Conservation (phyloP, 1,284 basidiomycete genomes). For the Polyporus tsugae region DNA sequence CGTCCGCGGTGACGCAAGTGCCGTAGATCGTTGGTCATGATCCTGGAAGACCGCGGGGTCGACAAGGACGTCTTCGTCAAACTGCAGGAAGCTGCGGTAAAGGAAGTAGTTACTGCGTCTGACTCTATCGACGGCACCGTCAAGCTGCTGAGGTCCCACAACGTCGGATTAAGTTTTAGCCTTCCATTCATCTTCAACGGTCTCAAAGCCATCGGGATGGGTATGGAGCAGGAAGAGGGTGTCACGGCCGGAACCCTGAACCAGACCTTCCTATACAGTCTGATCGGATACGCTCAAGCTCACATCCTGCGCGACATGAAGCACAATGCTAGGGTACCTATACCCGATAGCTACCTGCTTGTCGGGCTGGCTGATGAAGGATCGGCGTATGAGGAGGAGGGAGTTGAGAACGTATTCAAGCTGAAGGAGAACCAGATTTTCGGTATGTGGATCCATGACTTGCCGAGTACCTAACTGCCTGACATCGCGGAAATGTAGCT, state of each 20-base stretch:
- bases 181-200: constrained; percentile 58
- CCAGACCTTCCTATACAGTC: constrained; percentile 64
- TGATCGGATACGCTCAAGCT: constrained; percentile 62
- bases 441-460: constrained; percentile 48
- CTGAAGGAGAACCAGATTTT: constrained; percentile 65
- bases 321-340: constrained; percentile 72
- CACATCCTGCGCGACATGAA: constrained; percentile 76
- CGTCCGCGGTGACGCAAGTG: neutral
- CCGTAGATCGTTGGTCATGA: constrained; percentile 69
- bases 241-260: constrained; percentile 49
- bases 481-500: constrained; percentile 42
- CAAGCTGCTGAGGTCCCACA: constrained; percentile 55
- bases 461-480: neutral
- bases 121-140: constrained; percentile 57
- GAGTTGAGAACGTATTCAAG: constrained; percentile 59
- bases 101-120: constrained; percentile 61
- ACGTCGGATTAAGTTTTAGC: constrained; percentile 60
- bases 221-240: constrained; percentile 46
- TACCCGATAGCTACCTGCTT: constrained; percentile 71
- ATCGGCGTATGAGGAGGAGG: constrained; percentile 59
- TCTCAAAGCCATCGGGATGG: constrained; percentile 57
- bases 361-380: constrained; percentile 86
- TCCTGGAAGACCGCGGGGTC: constrained; percentile 73
- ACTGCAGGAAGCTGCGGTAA: constrained; percentile 63
- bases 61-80: constrained; percentile 58